Evolutionary conservation across 805 yeast species (phyloP), one percentile per base, ranked within the genome.

Genomic region (Starmerella vaccinii): DNA sequence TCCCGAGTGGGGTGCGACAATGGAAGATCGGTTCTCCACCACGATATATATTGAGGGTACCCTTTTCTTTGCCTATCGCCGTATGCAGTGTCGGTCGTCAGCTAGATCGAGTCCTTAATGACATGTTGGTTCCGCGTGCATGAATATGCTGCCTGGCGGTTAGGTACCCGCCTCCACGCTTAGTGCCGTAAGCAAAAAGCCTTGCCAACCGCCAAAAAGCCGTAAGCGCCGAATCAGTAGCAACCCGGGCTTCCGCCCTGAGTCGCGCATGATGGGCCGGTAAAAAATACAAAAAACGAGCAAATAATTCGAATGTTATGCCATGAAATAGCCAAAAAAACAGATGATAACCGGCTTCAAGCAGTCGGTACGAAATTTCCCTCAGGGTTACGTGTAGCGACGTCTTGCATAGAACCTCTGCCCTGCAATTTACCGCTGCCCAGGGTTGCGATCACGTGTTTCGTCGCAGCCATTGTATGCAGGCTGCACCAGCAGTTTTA

Each of bases 41-140:
- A 16, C 34, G 45, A 27, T 41, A 41, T 41, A 41, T 41, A 41
- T 26, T 27, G 24, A 16, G 8, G 6, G 34, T 26, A 27, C 45
- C 45, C 45, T 41, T 41, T 41, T 41, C 45, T 41, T 27, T 41
- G 33, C 45, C 45, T 41, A 41, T 41, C 45, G 34, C 45, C 34
- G 45, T 16, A 16, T 41, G 45, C 45, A 41, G 45, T 27, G 45
- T 41, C 42, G 30, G 30, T 7, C 3, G 18, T n/a, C 45, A 41
- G 45, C 26, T 18, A 13, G 23, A 26, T 41, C 45, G 33, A 41
- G 34, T 27, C 23, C 24, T 27, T 27, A 19, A 41, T 41, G 33
- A 26, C 35, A 41, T 26, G 34, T n/a, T 21, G 23, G n/a, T 41
- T 16, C 27, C 34, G 12, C 45, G 27, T 41, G 45, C 45, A 41